phyloP scores from a whole-genome alignment of 2,329 filamentous ascomycete species.

The Aspergillus glaucus region DNA sequence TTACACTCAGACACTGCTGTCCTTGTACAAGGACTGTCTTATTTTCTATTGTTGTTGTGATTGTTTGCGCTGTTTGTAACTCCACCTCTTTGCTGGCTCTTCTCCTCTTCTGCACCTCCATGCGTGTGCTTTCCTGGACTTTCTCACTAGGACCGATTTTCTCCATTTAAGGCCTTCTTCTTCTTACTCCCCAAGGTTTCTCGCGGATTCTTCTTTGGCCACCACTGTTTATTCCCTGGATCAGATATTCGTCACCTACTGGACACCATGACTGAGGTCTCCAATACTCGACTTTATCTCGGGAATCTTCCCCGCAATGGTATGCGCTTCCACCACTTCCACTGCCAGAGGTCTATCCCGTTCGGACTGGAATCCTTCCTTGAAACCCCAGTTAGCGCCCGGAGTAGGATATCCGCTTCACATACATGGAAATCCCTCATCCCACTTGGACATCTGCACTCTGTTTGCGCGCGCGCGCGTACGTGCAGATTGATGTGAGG shows the following conservation, averaged over 20 bases:
- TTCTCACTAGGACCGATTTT: not conserved
- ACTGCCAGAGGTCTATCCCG: conserved; percentile 14
- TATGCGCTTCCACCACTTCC: conserved; percentile 50
- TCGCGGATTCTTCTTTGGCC: no score
- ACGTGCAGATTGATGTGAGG: no score
- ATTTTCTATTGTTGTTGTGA: not conserved
- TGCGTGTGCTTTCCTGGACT: not conserved
- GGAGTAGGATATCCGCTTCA: not conserved
- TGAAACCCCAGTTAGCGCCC: not conserved
- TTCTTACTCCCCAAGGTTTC: no score
- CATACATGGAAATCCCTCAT: no score
- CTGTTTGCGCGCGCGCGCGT: no score
- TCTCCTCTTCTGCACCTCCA: conserved; percentile 3
- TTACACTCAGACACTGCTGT: no score
- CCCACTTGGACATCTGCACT: no score
- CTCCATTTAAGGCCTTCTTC: no score
- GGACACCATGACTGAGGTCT: conserved; percentile 70
- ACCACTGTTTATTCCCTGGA: not conserved
- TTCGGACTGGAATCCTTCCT: conserved; percentile 14
- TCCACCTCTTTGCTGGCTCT: conserved; percentile 1
- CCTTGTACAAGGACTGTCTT: not conserved
- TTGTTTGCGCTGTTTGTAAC: not conserved
- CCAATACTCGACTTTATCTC: conserved; percentile 89
- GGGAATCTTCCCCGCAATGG: conserved; percentile 95
- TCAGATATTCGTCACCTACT: not conserved